Evolutionary conservation across 345 rosid species (phyloP).

Genomic region (Trapa bicornis): DNA sequence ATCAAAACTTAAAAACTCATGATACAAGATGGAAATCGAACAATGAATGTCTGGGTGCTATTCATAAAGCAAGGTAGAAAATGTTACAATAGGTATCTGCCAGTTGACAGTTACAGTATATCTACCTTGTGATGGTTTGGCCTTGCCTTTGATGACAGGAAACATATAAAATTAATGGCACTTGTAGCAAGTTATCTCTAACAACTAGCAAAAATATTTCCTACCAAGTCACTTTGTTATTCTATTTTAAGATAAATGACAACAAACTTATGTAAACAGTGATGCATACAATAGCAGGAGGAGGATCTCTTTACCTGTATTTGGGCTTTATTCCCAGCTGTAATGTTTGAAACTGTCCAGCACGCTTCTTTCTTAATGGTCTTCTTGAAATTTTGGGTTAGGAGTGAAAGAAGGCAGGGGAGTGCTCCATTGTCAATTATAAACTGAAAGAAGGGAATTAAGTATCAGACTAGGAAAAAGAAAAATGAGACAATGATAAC

Average conservation of each 20-base stretch:
- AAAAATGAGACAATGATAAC: neutral
- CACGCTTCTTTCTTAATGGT: conserved; percentile 87
- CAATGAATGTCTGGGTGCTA: too few relatives aligned
- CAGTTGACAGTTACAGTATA: neutral
- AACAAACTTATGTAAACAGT: neutral
- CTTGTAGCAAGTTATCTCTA: neutral
- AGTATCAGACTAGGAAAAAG: neutral
- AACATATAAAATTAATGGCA: neutral
- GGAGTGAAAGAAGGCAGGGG: conserved; percentile 54
- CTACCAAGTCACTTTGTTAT: neutral
- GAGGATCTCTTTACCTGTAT: conserved; percentile 43
- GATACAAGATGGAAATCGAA: neutral
- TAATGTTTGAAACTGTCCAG: conserved; percentile 87
- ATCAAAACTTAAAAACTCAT: neutral
- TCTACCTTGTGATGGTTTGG: neutral
- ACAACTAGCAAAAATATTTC: neutral
- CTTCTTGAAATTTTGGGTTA: conserved; percentile 59
- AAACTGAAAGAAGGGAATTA: conserved; percentile 30
- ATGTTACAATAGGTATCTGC: neutral
- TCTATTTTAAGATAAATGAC: neutral
- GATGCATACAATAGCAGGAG: neutral
- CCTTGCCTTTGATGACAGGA: neutral
- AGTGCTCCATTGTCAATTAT: conserved; percentile 63
- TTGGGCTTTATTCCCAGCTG: conserved; percentile 69
- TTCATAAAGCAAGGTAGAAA: neutral